Base-by-base conservation (phyloP, 192 early-diverging fungal genomes). In the Backusella circina region DNA sequence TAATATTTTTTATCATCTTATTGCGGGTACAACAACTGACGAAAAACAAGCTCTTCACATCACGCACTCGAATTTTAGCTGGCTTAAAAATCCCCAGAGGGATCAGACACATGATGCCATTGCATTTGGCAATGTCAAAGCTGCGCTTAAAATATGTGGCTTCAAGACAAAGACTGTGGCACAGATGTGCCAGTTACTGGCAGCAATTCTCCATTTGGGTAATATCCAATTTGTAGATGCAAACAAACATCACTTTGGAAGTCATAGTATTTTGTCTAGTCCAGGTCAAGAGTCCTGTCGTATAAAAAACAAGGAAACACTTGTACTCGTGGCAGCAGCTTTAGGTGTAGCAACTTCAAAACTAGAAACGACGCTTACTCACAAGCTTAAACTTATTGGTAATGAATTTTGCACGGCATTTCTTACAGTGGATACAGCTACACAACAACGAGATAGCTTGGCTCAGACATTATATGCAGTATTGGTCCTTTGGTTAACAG, bases 201-300 rank as follows among this genome's bases (percentile, higher is more conserved):
- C 95, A 0, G 98, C 94, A 0, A 93, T 98, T 44, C 81, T 99
- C 77, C 95, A 97, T 72, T 80, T 99, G 28, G 96, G 96, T 35
- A 96, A 97, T 68, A 80, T 96, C n/a, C 85, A 90, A 70, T 99
- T 99, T 76, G 70, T 85, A 2, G 93, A 91, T 69, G 83, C 83
- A 10, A 77, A 71, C 23, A 80, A 88, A 65, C 84, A 89, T 50
- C 64, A 65, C 15, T 74, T 74, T 73, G 71, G 71, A 13, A 41
- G 65, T 47, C 35, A 68, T 33, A 35, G 6, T 3, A 36, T 37
- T 38, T 13, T 26, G 5, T 16, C 69, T 1, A 41, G 30, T 30
- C 23, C 39, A 0, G 41, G 37, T 0, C 83, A 92, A 71, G 93
- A 93, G 38, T 78, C 90, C 0, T 91, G 90, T 70, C 74, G 78